Conservation (phyloP, 306 rosid species). For the Geum urbanum region DNA sequence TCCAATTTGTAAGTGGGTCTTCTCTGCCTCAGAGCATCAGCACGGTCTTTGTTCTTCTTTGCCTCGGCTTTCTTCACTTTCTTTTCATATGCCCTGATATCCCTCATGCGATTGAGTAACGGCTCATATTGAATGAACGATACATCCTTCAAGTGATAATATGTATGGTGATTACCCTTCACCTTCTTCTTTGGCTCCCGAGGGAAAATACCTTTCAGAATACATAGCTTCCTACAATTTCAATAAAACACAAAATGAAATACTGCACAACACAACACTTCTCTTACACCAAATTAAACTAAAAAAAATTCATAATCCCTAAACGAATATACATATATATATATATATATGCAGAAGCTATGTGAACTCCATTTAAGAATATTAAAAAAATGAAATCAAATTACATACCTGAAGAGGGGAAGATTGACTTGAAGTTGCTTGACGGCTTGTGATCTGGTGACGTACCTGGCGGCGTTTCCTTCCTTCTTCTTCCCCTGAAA, state of each 20-base stretch:
- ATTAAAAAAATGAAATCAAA: too few species aligned
- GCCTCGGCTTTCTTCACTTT: constrained; percentile 84
- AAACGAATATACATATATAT: too few species aligned
- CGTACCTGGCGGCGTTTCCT: constrained; percentile 84
- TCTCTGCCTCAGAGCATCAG: constrained; percentile 43
- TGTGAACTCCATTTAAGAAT: too few species aligned
- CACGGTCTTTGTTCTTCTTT: constrained; percentile 71
- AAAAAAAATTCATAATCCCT: too few species aligned
- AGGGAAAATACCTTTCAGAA: constrained; percentile 85
- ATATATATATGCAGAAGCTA: too few species aligned
- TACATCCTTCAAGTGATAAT: constrained; percentile 87
- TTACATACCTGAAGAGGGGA: constrained; percentile 69
- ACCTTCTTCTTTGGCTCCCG: constrained; percentile 95
- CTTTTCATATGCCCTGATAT: constrained; percentile 59
- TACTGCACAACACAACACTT: too few species aligned
- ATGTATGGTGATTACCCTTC: constrained; percentile 85
- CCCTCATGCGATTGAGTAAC: constrained; percentile 62
- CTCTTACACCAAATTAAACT: background rate
- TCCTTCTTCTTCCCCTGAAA: constrained; percentile 93
- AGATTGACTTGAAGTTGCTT: constrained; percentile 78
- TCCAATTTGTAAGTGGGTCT: constrained; percentile 61
- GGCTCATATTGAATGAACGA: constrained; percentile 91
- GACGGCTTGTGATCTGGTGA: constrained; percentile 80
- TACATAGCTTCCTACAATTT: constrained; percentile 68
- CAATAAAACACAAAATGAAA: constrained; percentile 13